Evolutionary conservation across 179 eudicot genomes (phyloP).

Genomic region (Corrigiola litoralis): DNA sequence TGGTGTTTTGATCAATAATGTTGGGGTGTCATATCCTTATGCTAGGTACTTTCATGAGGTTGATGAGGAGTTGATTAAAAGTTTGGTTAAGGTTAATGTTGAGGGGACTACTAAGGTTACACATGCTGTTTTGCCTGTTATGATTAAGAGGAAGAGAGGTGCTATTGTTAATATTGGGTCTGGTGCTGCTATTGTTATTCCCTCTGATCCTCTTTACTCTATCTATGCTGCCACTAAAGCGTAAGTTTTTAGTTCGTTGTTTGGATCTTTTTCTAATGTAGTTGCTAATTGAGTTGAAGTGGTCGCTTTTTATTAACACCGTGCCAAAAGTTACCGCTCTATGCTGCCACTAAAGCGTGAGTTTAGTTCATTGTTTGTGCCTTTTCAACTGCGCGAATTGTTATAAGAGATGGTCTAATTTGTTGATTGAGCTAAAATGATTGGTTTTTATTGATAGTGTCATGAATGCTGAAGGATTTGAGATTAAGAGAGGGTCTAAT

Average conservation of each 20-base stretch:
- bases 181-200: conserved; percentile 77
- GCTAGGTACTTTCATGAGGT: conserved; percentile 86
- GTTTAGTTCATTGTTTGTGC: too few relatives aligned
- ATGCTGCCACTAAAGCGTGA: too few relatives aligned
- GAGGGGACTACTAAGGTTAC: conserved; percentile 85
- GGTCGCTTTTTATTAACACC: too few relatives aligned
- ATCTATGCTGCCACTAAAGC: conserved; percentile 91
- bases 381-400: too few relatives aligned
- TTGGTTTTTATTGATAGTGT: too few relatives aligned
- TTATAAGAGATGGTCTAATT: too few relatives aligned
- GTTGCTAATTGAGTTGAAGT: too few relatives aligned
- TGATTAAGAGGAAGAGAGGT: conserved; percentile 71
- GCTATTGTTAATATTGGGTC: conserved; percentile 97
- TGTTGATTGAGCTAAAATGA: too few relatives aligned
- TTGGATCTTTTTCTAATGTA: too few relatives aligned
- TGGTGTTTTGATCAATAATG: conserved; percentile 81
- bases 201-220: conserved; percentile 83
- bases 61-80: conserved; percentile 52
- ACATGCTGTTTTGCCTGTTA: conserved; percentile 61
- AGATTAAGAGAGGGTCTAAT: too few relatives aligned
- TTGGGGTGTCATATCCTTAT: conserved; percentile 84
- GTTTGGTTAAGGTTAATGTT: conserved; percentile 70
- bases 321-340: too few relatives aligned
- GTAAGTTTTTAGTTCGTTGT: conserved; percentile 31
- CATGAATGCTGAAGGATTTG: too few relatives aligned